These are phyloP conservation scores for Penicillium sp. DNA, from an alignment of 2,329 filamentous ascomycete genomes.

Conservation along the genomic window DNA sequence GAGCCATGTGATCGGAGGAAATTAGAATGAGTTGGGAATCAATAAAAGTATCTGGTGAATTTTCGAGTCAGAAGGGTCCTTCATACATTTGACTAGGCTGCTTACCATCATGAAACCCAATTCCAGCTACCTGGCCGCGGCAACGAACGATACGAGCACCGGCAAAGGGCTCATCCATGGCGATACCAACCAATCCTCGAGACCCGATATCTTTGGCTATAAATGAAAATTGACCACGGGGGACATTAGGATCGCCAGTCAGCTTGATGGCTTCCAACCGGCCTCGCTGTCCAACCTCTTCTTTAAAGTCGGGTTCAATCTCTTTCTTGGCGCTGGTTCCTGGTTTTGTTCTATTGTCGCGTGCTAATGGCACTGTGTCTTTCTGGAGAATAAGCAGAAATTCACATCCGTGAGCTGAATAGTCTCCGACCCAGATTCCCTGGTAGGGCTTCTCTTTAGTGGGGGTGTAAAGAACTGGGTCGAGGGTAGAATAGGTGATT, in stretches of 20 bases:
- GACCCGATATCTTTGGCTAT: slow-evolving; percentile 73
- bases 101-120: slow-evolving; percentile 71
- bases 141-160: slow-evolving; percentile 72
- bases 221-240: slow-evolving; percentile 81
- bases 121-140: slow-evolving; percentile 72
- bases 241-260: slow-evolving; percentile 87
- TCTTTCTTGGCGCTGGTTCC: not conserved
- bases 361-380: slow-evolving; percentile 36
- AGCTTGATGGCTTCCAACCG: slow-evolving; percentile 82
- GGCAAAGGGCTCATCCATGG: slow-evolving; percentile 66
- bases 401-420: slow-evolving; percentile 82
- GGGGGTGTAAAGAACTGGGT: slow-evolving; percentile 73
- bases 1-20: slow-evolving; percentile 72
- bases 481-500: slow-evolving; percentile 69
- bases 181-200: slow-evolving; percentile 61
- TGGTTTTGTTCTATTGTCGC: not conserved
- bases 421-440: slow-evolving; percentile 91
- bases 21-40: slow-evolving; percentile 74
- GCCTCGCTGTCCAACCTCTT: slow-evolving; percentile 58
- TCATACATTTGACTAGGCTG: slow-evolving; percentile 2
- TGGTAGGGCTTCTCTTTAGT: slow-evolving; percentile 77
- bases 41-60: slow-evolving; percentile 56
- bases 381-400: slow-evolving; percentile 81
- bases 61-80: slow-evolving; percentile 6
- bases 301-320: slow-evolving; percentile 46